Evolutionary conservation across 176 grass and related monocot species (phyloP).

Genomic region (barley (Hordeum vulgare)): MorexV3_pseudomolecules_assembly NC_058524.1:22700360-22700859

Average conservation of each 20-base stretch:
- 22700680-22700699: slow-evolving; percentile 83
- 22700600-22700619: slow-evolving; percentile 27
- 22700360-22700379: neutral
- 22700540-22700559: neutral
- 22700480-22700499: neutral
- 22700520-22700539: neutral
- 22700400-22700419: neutral
- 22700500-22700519: neutral
- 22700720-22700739: slow-evolving; percentile 30
- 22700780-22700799: slow-evolving; percentile 37
- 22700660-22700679: slow-evolving; percentile 84
- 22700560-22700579: neutral
- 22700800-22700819: slow-evolving; percentile 54
- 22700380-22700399: slow-evolving; percentile 7
- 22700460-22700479: neutral
- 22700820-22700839: slow-evolving; percentile 10
- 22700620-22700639: slow-evolving; percentile 74
- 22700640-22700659: slow-evolving; percentile 74
- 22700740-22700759: slow-evolving; percentile 45
- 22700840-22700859: neutral
- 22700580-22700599: neutral
- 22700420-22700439: neutral
- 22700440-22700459: neutral
- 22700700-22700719: slow-evolving; percentile 66
- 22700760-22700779: slow-evolving; percentile 48